These are phyloP conservation scores for Globisporangium splendens DNA, from an alignment of 352 stramenopile genomes.

Conservation along the genomic window DNA sequence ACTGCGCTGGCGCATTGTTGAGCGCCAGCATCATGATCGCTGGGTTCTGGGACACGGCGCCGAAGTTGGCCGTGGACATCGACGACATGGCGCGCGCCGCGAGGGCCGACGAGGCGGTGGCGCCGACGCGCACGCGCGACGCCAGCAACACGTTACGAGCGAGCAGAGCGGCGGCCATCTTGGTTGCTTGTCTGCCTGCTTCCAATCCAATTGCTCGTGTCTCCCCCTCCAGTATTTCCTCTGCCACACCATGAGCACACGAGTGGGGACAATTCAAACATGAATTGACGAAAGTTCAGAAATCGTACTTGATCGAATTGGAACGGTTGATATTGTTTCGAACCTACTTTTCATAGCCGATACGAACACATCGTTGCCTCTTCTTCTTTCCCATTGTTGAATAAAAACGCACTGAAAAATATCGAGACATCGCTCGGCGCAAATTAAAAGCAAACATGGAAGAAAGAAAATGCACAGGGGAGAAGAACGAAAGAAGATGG, in stretches of 20 bases:
- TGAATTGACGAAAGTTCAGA: no score
- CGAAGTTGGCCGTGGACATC: background rate
- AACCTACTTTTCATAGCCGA: no score
- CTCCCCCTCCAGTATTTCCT: background rate
- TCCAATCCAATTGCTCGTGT: background rate
- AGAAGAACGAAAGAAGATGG: no score
- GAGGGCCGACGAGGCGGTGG: background rate
- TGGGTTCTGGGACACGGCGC: slow-evolving; percentile 5
- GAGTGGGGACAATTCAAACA: background rate
- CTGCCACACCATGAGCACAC: background rate
- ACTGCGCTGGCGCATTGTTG: slow-evolving; percentile 9
- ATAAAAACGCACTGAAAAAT: no score
- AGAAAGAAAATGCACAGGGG: no score
- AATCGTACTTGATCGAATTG: no score
- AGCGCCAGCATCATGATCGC: slow-evolving; percentile 16
- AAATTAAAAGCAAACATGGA: no score
- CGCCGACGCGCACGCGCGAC: slow-evolving; percentile 7
- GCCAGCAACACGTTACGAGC: slow-evolving; percentile 8
- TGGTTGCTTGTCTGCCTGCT: slow-evolving; percentile 5
- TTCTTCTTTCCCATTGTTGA: no score
- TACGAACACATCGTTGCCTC: no score
- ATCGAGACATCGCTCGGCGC: no score
- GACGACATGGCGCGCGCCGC: slow-evolving; percentile 9
- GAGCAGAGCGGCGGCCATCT: slow-evolving; percentile 9
- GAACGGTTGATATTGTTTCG: background rate